Conservation (phyloP, 1,284 basidiomycete species). For the Gymnopus androsaceus region DNA sequence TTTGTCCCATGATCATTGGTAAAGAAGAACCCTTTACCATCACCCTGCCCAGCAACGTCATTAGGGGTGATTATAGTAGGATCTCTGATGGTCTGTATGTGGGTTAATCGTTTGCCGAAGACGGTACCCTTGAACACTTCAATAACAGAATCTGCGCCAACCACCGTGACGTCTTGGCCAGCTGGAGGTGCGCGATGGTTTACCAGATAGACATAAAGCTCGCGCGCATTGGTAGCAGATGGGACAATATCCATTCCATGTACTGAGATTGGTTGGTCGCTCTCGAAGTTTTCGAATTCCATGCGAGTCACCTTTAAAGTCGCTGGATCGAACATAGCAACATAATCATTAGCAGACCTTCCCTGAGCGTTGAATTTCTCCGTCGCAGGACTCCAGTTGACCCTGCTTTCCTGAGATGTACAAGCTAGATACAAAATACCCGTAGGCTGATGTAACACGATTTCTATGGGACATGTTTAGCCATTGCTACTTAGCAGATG, state of each 20-base stretch:
- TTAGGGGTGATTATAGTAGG: slow-evolving; percentile 62
- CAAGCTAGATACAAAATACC: slow-evolving; percentile 72
- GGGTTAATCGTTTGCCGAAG: slow-evolving; percentile 45
- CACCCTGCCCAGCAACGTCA: slow-evolving; percentile 63
- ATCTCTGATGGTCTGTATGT: slow-evolving; percentile 61
- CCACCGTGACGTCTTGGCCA: slow-evolving; percentile 34
- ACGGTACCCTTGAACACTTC: slow-evolving; percentile 67
- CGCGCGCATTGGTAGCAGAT: slow-evolving; percentile 45
- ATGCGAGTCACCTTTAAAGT: slow-evolving; percentile 51
- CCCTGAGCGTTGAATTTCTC: slow-evolving; percentile 46
- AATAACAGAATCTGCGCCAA: slow-evolving; percentile 71
- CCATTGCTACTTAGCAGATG: not conserved
- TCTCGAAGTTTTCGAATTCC: slow-evolving; percentile 38
- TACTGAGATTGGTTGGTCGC: slow-evolving; percentile 41
- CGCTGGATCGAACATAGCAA: slow-evolving; percentile 61
- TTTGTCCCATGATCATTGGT: slow-evolving; percentile 65
- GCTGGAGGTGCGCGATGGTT: slow-evolving; percentile 62
- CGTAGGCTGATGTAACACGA: slow-evolving; percentile 54
- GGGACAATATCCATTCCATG: slow-evolving; percentile 77
- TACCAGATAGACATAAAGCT: slow-evolving; percentile 65
- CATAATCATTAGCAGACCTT: slow-evolving; percentile 48
- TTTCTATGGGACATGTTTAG: slow-evolving; percentile 38
- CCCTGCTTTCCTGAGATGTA: slow-evolving; percentile 52
- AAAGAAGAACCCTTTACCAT: slow-evolving; percentile 64
- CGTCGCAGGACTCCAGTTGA: slow-evolving; percentile 57